Evolutionary conservation across 1,284 basidiomycete species (phyloP).

Genomic region (Ustilago trichophora): DNA sequence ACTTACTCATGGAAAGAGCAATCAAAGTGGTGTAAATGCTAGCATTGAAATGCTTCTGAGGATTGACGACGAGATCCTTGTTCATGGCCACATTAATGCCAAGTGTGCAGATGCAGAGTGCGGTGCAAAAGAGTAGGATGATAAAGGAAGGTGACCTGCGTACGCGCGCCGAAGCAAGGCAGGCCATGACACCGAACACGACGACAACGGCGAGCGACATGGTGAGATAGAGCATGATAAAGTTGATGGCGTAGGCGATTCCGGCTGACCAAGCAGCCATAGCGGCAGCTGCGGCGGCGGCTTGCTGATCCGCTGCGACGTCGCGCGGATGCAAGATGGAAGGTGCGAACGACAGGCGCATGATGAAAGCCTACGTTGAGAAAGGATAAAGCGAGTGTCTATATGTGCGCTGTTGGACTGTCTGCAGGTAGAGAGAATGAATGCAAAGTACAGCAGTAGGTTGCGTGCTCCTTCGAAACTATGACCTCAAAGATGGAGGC

Average conservation of each 20-base stretch:
- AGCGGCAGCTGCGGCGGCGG: conserved; percentile 17
- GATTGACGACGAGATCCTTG: conserved; percentile 19
- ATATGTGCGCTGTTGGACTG: too few relatives aligned
- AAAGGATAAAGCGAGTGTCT: too few relatives aligned
- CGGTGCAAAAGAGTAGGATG: conserved; percentile 6
- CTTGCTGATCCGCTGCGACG: conserved; percentile 11
- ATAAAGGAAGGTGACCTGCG: conserved; percentile 18
- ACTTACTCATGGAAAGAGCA: conserved; percentile 19
- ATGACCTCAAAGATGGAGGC: too few relatives aligned
- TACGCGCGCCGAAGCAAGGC: conserved; percentile 10
- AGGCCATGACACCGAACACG: conserved; percentile 23
- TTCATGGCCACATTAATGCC: conserved; percentile 19
- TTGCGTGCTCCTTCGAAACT: too few relatives aligned
- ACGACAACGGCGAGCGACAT: conserved; percentile 14
- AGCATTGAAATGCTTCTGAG: conserved; percentile 12
- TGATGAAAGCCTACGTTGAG: not conserved
- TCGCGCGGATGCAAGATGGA: conserved; percentile 1
- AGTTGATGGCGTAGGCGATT: conserved; percentile 36
- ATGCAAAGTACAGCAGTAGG: too few relatives aligned
- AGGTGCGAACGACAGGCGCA: not conserved
- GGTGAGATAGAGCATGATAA: conserved; percentile 26
- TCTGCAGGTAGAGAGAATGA: too few relatives aligned
- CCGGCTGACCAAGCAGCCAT: conserved; percentile 34
- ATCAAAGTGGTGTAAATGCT: conserved; percentile 17
- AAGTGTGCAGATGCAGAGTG: conserved; percentile 9